Percentiles rank a stretch among this genome's conserved stretches.
These are phyloP conservation scores for Cyberlindnera mycetangii DNA, from an alignment of 805 yeast species.

Conservation along the genomic window DNA sequence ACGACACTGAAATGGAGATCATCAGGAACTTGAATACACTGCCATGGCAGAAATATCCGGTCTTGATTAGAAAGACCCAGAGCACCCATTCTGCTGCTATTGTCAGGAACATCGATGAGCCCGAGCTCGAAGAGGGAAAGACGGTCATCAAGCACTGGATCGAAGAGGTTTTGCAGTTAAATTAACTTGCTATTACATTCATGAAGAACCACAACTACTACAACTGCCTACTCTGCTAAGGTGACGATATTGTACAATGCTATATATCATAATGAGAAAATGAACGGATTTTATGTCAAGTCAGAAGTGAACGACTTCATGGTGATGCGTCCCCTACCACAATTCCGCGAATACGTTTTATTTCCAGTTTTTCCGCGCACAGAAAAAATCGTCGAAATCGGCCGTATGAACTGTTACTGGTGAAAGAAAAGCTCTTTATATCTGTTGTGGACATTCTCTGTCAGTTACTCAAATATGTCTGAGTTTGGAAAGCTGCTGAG, in stretches of 20 bases:
- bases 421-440: background rate
- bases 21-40: constrained; percentile 55
- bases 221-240: no score
- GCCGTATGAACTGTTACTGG: background rate
- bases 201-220: no score
- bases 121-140: constrained; percentile 66
- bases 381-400: constrained; percentile 1
- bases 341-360: constrained; percentile 1
- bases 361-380: background rate
- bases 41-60: constrained; percentile 68
- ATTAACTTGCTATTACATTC: constrained; percentile 1
- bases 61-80: constrained; percentile 60
- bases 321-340: background rate
- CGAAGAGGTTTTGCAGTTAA: constrained; percentile 35
- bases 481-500: constrained; percentile 29
- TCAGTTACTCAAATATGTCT: no score
- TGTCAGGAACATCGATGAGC: constrained; percentile 53
- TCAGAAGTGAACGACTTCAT: background rate
- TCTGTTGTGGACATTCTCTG: no score
- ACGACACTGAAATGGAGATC: constrained; percentile 46
- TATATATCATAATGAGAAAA: no score
- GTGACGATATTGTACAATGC: background rate
- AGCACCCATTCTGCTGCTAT: constrained; percentile 83
- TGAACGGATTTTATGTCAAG: no score
- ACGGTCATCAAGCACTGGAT: constrained; percentile 65